Base-by-base conservation (phyloP, 2,329 filamentous ascomycete genomes). In the Penicillium brasilianum region DNA sequence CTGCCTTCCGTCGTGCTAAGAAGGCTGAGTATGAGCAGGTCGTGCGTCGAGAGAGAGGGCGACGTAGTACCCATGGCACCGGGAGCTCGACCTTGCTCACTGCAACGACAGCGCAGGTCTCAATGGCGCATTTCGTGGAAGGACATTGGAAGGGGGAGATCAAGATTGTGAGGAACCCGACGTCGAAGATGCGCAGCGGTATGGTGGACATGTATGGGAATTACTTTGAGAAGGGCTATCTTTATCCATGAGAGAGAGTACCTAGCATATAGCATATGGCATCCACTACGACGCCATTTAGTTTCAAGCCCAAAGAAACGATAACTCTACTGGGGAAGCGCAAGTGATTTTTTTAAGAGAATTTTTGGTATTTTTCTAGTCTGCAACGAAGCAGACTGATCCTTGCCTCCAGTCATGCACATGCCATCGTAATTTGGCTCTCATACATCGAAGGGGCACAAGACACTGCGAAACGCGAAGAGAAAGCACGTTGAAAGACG, bases 91-190 rank as follows among this genome's bases (percentile, higher is more conserved):
- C 65, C 22, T 57, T 55, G 2, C 58, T 59, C 8, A 51, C 64
- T 16, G 44, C 55, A 25, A 60, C 67, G 20, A 58, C 66, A 20
- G 63, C 68, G 34, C 74, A 65, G 20, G 51, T 67, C 39, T 61
- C 72, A 8, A 67, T 78, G 53, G 69, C 74, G 3, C 69, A 73
- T n/a, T 77, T 76, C 63, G 79, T 86, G 0, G 83, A 86, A 58
- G 86, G 86, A 0, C 81, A 85, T 64, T 88, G 86, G 86, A 80
- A 83, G 32, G 86, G 86, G 6, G 78, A 85, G 36, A 81, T 88
- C 25, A 84, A 84, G 56, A 79, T 88, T 32, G 76, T 88, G n/a
- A 76, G 85, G 37, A 79, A 80, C 64, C 66, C 77, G 16, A 71
- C 73, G 13, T 73, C 72, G 0, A 74, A 78, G 56, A 69, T 72